Conservation (phyloP, 192 early-diverging fungal species). For the Gryganskiella cystojenkinii region DNA sequence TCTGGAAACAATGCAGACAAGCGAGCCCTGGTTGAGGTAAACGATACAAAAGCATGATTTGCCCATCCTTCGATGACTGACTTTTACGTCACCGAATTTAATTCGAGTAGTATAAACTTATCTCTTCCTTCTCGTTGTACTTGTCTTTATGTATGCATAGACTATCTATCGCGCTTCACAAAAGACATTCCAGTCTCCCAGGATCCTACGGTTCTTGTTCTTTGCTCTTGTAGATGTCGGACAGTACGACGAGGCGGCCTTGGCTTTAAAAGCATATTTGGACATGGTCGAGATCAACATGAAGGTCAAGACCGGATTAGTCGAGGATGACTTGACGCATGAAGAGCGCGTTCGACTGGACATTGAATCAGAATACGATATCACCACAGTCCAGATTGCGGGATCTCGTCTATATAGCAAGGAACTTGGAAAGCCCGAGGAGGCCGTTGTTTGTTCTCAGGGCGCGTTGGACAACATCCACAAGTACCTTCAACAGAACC, state of each 20-base stretch:
- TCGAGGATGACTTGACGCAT: conserved; percentile 4
- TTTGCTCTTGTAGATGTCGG: conserved; percentile 67
- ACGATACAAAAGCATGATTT: neutral
- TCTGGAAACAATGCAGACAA: conserved; percentile 62
- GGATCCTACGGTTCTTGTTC: conserved; percentile 71
- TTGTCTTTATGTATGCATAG: conserved; percentile 13
- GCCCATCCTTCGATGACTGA: neutral
- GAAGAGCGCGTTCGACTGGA: conserved; percentile 34
- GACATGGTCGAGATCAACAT: conserved; percentile 58
- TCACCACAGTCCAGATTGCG: conserved; percentile 31
- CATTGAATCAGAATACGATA: conserved; percentile 38
- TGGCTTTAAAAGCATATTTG: conserved; percentile 73
- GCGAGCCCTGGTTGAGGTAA: conserved; percentile 64
- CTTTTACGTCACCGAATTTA: neutral
- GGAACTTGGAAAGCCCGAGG: conserved; percentile 16
- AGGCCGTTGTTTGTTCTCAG: conserved; percentile 15
- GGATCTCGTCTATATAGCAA: conserved; percentile 39
- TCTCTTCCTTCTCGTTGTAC: too few relatives aligned
- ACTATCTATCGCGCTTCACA: conserved; percentile 70
- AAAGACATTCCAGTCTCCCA: conserved; percentile 79
- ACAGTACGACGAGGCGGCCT: conserved; percentile 81
- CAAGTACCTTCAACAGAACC: conserved; percentile 41
- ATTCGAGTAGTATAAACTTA: neutral
- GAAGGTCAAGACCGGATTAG: conserved; percentile 35
- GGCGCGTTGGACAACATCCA: conserved; percentile 23